phyloP scores from a whole-genome alignment of 2,329 filamentous ascomycete species.

The Epichloe gansuensis region DNA sequence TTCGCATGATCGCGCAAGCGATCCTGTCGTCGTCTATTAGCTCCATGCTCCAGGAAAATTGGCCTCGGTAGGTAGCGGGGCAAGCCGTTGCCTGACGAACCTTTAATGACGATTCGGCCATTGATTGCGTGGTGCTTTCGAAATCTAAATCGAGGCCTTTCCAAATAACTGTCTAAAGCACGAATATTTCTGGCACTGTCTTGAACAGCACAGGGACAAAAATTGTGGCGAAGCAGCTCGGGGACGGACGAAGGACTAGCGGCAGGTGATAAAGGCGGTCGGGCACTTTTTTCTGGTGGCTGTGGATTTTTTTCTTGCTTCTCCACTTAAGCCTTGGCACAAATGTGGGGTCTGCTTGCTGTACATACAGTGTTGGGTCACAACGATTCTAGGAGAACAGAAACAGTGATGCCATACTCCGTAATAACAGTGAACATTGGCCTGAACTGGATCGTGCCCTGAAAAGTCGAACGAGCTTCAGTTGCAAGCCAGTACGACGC shows the following conservation, averaged over 20 bases:
- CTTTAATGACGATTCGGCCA: conserved; percentile 35
- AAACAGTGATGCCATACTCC: too few relatives aligned
- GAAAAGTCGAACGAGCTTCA: too few relatives aligned
- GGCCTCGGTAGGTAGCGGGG: conserved; percentile 14
- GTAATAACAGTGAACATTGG: too few relatives aligned
- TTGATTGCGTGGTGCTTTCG: conserved; percentile 20
- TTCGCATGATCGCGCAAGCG: conserved; percentile 49
- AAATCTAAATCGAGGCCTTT: neutral
- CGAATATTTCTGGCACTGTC: neutral
- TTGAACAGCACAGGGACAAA: neutral
- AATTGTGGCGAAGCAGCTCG: neutral
- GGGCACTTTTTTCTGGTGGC: conserved; percentile 5
- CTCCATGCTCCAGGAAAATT: neutral
- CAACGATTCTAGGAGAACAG: too few relatives aligned
- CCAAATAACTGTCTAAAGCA: neutral
- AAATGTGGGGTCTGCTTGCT: neutral
- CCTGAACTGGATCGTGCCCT: too few relatives aligned
- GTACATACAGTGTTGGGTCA: too few relatives aligned
- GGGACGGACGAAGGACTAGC: neutral
- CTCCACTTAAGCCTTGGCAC: neutral
- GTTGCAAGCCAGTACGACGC: too few relatives aligned
- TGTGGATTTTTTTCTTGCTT: conserved; percentile 9
- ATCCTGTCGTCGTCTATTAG: conserved; percentile 28
- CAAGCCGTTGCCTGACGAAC: conserved; percentile 24
- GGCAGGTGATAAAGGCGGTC: conserved; percentile 8